phyloP scores from a whole-genome alignment of 306 rosid genomes.

The Inga leiocalycina region DNA sequence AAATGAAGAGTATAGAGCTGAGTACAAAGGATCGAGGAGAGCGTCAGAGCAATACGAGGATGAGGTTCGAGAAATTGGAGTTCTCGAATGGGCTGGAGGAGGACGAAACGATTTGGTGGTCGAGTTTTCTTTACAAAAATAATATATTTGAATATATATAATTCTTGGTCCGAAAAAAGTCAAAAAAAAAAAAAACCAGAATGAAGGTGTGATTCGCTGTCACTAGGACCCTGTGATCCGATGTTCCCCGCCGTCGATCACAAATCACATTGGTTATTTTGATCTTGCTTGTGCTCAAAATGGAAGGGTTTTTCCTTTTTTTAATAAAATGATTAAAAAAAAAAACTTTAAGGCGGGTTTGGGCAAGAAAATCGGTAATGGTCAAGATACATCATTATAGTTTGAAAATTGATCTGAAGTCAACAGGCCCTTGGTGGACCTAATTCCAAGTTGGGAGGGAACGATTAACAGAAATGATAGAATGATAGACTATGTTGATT shows the following conservation, averaged over 20 bases:
- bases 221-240: neutral
- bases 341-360: too few relatives aligned
- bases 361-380: too few relatives aligned
- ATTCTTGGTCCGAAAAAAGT: neutral
- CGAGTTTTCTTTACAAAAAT: conserved; percentile 7
- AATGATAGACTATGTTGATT: too few relatives aligned
- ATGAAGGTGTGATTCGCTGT: neutral
- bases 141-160: neutral
- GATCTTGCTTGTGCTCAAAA: neutral
- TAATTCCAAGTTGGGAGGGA: too few relatives aligned
- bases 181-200: too few relatives aligned
- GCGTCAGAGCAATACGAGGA: conserved; percentile 31
- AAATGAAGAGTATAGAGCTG: neutral
- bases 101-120: conserved; percentile 30
- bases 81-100: neutral
- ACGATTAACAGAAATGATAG: too few relatives aligned
- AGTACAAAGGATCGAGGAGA: neutral
- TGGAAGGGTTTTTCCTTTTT: neutral
- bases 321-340: too few relatives aligned
- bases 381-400: too few relatives aligned
- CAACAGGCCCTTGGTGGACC: too few relatives aligned
- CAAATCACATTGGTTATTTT: neutral
- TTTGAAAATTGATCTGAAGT: too few relatives aligned
- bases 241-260: neutral
- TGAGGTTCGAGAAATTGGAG: conserved; percentile 33